These are phyloP conservation scores for apple (Malus domestica) DNA, from an alignment of 306 rosid species.

Conservation along the genomic window ASM211411v1 NC_041803.1:10422001-10422500, in stretches of 20 bases:
- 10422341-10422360: not conserved
- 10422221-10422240: not conserved
- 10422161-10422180: conserved; percentile 50
- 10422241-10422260: not conserved
- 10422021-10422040: not conserved
- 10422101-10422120: conserved; percentile 42
- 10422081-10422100: not conserved
- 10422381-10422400: not conserved
- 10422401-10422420: not conserved
- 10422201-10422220: not conserved
- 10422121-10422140: conserved; percentile 52
- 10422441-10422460: not conserved
- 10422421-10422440: not conserved
- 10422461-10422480: not conserved
- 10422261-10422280: not conserved
- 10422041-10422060: not conserved
- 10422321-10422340: not conserved
- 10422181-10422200: not conserved
- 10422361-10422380: not conserved
- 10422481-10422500: not conserved
- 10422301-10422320: not conserved
- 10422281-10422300: not conserved
- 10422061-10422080: not conserved
- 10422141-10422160: conserved; percentile 83
- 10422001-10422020: too few species aligned